phyloP scores from a whole-genome alignment of 768 basidiomycete species.

The Agaricus sinodeliciosus region DNA sequence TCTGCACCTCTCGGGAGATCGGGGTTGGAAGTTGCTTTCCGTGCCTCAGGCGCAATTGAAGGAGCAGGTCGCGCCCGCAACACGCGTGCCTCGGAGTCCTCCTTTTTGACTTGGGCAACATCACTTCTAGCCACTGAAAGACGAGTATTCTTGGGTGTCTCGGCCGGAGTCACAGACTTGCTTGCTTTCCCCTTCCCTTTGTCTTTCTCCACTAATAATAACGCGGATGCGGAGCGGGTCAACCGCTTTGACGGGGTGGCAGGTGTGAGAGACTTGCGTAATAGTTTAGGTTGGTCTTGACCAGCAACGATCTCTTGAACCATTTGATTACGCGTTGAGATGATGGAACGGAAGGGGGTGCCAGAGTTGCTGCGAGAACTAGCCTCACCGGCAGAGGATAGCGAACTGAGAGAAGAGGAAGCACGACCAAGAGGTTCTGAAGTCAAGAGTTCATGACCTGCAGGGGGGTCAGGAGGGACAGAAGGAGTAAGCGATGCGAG shows the following conservation, averaged over 20 bases:
- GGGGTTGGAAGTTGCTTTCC: conserved; percentile 23
- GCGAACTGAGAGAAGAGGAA: conserved; percentile 35
- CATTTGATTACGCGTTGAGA: conserved; percentile 55
- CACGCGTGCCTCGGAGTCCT: conserved; percentile 45
- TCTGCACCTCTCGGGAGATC: conserved; percentile 51
- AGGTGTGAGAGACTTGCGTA: conserved; percentile 15
- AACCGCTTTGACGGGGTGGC: conserved; percentile 20
- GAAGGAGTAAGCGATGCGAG: conserved; percentile 37
- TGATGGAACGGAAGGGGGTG: conserved; percentile 47
- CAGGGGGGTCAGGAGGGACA: conserved; percentile 24
- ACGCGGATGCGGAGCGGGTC: conserved; percentile 27
- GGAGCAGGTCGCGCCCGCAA: conserved; percentile 42
- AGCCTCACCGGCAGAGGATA: conserved; percentile 29
- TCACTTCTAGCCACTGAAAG: conserved; percentile 21
- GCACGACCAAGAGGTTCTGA: conserved; percentile 27
- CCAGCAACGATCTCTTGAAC: conserved; percentile 22
- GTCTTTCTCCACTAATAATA: conserved; percentile 18
- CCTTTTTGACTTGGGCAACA: conserved; percentile 35
- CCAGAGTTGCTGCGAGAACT: conserved; percentile 27
- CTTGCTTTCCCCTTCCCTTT: conserved; percentile 35
- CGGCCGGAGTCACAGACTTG: conserved; percentile 19
- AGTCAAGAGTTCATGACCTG: conserved; percentile 24
- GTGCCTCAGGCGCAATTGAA: conserved; percentile 24
- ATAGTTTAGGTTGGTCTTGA: conserved; percentile 21
- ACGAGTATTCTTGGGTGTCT: conserved; percentile 20